A percentile compares a stretch with the other conserved stretches of the same genome.
These are phyloP conservation scores for Globisporangium ultimum DNA, from an alignment of 352 stramenopile genomes.

Conservation along the genomic window DNA sequence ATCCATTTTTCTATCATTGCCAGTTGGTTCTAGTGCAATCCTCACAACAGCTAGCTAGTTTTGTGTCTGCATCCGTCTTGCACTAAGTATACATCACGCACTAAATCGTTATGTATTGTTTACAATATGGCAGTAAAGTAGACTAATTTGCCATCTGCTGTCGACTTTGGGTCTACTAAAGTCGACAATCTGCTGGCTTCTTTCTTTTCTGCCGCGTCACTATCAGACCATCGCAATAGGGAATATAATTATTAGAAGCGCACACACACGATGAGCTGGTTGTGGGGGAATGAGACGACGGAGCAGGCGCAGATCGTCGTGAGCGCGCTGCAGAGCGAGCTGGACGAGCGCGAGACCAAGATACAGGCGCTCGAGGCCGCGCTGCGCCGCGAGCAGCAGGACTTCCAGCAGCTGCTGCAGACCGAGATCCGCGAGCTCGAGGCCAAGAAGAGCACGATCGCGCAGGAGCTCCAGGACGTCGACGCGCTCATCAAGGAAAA, in stretches of 20 bases:
- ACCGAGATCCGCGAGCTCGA: slow-evolving; percentile 71
- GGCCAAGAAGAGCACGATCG: slow-evolving; percentile 33
- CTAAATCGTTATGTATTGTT: too few relatives aligned
- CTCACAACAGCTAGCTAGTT: too few relatives aligned
- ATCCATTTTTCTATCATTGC: too few relatives aligned
- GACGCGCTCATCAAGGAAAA: slow-evolving; percentile 57
- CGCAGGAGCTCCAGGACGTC: slow-evolving; percentile 15
- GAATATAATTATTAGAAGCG: neutral
- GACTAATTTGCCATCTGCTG: too few relatives aligned
- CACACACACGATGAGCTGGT: slow-evolving; percentile 56
- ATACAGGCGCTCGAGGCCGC: slow-evolving; percentile 76
- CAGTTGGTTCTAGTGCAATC: too few relatives aligned
- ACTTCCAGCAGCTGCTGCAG: slow-evolving; percentile 52
- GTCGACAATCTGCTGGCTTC: slow-evolving; percentile 1
- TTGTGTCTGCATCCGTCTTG: too few relatives aligned
- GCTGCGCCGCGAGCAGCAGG: slow-evolving; percentile 71
- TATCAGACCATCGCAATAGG: neutral
- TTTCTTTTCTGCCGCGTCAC: slow-evolving; percentile 6
- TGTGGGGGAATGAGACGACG: slow-evolving; percentile 83
- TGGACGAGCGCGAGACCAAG: slow-evolving; percentile 79
- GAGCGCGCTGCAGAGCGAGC: slow-evolving; percentile 70
- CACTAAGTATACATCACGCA: neutral
- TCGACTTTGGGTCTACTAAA: neutral
- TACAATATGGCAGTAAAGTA: too few relatives aligned
- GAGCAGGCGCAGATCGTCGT: slow-evolving; percentile 86